Percentiles rank a stretch among this genome's conserved stretches.
Conservation (phyloP, 352 stramenopile species). For the Phytopythium montanum region DNA sequence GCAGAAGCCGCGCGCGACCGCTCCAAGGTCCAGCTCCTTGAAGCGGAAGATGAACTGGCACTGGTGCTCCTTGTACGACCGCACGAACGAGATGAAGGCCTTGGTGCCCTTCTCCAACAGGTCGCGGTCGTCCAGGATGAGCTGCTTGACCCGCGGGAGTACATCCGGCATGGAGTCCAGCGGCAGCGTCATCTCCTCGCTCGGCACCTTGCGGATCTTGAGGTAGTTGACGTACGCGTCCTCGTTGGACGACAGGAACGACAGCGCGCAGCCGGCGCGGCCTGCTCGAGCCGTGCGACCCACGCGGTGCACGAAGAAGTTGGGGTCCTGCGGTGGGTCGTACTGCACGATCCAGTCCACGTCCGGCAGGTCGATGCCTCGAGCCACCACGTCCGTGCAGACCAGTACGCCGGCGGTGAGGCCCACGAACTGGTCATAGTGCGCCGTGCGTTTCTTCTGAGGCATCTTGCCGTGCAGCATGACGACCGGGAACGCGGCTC, state of each 20-base stretch:
- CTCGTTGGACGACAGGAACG: constrained; percentile 96
- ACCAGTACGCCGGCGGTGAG: constrained; percentile 86
- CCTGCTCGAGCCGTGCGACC: constrained; percentile 96
- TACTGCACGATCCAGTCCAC: constrained; percentile 99
- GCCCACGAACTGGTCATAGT: constrained; percentile 72
- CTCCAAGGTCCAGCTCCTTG: constrained; percentile 94
- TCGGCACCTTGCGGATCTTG: constrained; percentile 92
- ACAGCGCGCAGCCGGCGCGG: constrained; percentile 88
- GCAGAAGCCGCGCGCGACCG: constrained; percentile 86
- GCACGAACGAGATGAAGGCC: constrained; percentile 98
- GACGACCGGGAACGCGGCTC: constrained; percentile 47
- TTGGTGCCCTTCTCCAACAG: constrained; percentile 98
- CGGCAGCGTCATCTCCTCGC: constrained; percentile 71
- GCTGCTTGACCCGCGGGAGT: constrained; percentile 85
- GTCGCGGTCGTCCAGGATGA: constrained; percentile 93
- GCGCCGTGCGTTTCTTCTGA: constrained; percentile 83
- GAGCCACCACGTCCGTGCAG: constrained; percentile 98
- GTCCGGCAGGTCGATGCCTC: constrained; percentile 98
- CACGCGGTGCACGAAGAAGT: constrained; percentile 98
- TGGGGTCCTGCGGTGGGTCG: constrained; percentile 96
- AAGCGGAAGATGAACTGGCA: constrained; percentile 99
- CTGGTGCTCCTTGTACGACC: constrained; percentile 99
- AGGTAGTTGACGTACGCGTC: constrained; percentile 97
- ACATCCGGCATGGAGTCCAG: constrained; percentile 75
- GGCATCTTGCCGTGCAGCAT: constrained; percentile 94